Conservation (phyloP, 2,329 filamentous ascomycete species). For the Fusarium drepaniforme region DNA sequence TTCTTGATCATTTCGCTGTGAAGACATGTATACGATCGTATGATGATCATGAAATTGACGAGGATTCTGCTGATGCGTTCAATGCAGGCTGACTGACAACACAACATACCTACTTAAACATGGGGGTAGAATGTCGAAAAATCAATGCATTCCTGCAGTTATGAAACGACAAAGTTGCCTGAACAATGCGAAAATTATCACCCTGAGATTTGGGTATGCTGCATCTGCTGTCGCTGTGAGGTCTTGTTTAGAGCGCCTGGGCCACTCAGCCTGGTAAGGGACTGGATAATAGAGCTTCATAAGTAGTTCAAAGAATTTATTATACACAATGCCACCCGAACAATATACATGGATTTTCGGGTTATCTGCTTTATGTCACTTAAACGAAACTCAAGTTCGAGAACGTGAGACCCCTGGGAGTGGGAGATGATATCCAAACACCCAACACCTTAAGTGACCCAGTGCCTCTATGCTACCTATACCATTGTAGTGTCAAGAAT, state of each 20-base stretch:
- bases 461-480: neutral
- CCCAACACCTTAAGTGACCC: neutral
- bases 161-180: neutral
- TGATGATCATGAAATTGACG: neutral
- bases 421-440: neutral
- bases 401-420: neutral
- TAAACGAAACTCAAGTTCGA: neutral
- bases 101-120: neutral
- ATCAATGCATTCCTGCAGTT: neutral
- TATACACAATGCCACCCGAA: neutral
- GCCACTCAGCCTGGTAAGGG: neutral
- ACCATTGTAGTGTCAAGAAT: neutral
- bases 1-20: neutral
- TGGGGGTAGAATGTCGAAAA: neutral
- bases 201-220: neutral
- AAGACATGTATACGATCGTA: neutral
- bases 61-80: neutral
- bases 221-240: neutral
- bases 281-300: neutral
- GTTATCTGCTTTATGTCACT: neutral
- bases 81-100: neutral
- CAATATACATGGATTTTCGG: neutral
- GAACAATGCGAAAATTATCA: neutral
- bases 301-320: neutral
- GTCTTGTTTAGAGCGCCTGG: neutral